Evolutionary conservation across 2,329 filamentous ascomycete species (phyloP).

Genomic region (Exophiala mesophila): DNA sequence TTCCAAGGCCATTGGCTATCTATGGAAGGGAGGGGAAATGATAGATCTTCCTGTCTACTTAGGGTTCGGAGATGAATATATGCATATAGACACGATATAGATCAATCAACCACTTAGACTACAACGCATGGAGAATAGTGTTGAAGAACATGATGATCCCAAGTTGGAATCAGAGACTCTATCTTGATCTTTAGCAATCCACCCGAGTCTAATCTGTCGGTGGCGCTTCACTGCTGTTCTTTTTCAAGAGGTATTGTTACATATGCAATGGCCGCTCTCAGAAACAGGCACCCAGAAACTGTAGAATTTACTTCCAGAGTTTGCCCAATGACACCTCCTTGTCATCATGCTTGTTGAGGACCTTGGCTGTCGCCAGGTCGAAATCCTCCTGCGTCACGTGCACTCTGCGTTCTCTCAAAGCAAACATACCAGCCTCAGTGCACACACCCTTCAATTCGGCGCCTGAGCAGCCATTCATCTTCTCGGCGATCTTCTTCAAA

Average conservation of each 20-base stretch:
- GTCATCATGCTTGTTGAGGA: conserved; percentile 98
- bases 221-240: neutral
- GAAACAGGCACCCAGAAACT: neutral
- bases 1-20: no score
- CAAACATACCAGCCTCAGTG: conserved; percentile 98
- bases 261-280: neutral
- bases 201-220: no score
- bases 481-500: conserved; percentile 96
- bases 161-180: no score
- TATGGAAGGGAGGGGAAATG: no score
- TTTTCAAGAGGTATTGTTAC: conserved; percentile 1
- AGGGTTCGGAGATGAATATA: no score
- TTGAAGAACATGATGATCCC: no score
- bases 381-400: conserved; percentile 99
- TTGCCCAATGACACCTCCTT: conserved; percentile 91
- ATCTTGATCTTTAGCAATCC: no score
- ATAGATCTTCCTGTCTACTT: no score
- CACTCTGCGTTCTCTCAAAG: conserved; percentile 86
- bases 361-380: conserved; percentile 96
- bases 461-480: conserved; percentile 99
- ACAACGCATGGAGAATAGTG: no score
- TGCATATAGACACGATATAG: no score
- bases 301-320: conserved; percentile 62
- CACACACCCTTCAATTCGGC: conserved; percentile 98
- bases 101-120: no score